Evolutionary conservation across 805 yeast species (phyloP), one percentile per base, ranked within the genome.

Genomic region (Blastobotrys americana): DNA sequence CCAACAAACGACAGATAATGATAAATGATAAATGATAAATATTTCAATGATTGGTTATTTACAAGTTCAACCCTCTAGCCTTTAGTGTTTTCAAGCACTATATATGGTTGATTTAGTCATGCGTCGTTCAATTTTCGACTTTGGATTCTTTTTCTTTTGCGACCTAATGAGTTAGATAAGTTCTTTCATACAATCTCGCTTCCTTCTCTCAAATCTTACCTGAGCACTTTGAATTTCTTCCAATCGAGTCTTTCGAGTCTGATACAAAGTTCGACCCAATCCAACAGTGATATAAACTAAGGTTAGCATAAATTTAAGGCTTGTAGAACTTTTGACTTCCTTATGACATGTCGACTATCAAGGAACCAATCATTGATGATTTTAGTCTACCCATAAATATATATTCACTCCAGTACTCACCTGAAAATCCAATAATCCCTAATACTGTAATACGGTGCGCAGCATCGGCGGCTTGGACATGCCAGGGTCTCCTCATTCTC

Each of bases 371-470:
- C 8, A 17, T 17, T 13, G 9, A 23, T 39, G n/a, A n/a, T n/a
- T n/a, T n/a, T n/a, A n/a, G n/a, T n/a, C n/a, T n/a, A n/a, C n/a
- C n/a, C n/a, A n/a, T n/a, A n/a, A n/a, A n/a, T n/a, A n/a, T n/a
- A n/a, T 9, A 9, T 17, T 15, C 10, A 15, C 19, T 8, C 19
- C 6, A 3, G 8, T 23, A 60, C 67, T 48, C 60, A 46, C 70
- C 59, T 28, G 70, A 65, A 42, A 56, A 66, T 21, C 89, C 89
- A 17, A 80, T 74, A 23, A 83, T 68, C 2, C 82, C 73, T 18
- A 82, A 59, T 37, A 83, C 88, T 0, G 86, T 79, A 47, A 82
- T 61, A 66, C 90, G 80, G 63, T 83, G 90, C 21, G 73, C 74
- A 35, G 82, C 73, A 61, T 83, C 90, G 2, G 85, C 76, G 2